Evolutionary conservation across 768 basidiomycete species (phyloP).

Genomic region (Hortiboletus campestris): DNA sequence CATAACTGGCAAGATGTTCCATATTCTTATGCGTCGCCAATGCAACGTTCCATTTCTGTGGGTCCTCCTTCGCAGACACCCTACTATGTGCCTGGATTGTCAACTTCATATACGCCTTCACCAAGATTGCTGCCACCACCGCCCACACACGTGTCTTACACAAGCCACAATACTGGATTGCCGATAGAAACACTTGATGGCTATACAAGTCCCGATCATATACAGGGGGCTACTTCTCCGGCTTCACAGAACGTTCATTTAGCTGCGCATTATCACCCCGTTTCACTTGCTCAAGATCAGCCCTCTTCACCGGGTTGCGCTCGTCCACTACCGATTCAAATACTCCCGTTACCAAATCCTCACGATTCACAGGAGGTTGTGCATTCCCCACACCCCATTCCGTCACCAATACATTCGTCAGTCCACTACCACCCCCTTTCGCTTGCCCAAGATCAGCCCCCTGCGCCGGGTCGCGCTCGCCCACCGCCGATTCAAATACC

Average conservation of each 20-base stretch:
- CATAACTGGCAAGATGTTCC: conserved; percentile 18
- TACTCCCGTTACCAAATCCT: conserved; percentile 28
- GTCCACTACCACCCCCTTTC: background rate
- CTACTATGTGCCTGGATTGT: conserved; percentile 37
- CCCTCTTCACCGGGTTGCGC: conserved; percentile 5
- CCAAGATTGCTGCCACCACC: conserved; percentile 29
- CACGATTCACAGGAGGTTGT: conserved; percentile 39
- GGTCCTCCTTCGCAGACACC: conserved; percentile 36
- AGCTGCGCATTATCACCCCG: conserved; percentile 56
- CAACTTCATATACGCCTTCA: conserved; percentile 22
- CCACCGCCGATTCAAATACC: conserved; percentile 27
- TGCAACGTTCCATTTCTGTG: conserved; percentile 54
- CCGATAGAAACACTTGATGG: conserved; percentile 14
- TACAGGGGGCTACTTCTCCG: conserved; percentile 60
- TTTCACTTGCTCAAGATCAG: conserved; percentile 38
- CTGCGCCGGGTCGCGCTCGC: conserved; percentile 6
- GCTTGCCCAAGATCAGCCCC: conserved; percentile 3
- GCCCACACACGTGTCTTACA: conserved; percentile 25
- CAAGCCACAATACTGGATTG: conserved; percentile 15
- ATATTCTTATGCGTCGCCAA: conserved; percentile 36
- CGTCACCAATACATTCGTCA: conserved; percentile 63
- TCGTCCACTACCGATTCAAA: conserved; percentile 23
- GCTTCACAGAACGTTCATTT: conserved; percentile 58
- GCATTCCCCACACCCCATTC: conserved; percentile 66
- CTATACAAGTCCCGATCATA: conserved; percentile 46